These are phyloP conservation scores for Alectoria sarmentosa DNA, from an alignment of 495 filamentous ascomycete genomes.

Conservation along the genomic window DNA sequence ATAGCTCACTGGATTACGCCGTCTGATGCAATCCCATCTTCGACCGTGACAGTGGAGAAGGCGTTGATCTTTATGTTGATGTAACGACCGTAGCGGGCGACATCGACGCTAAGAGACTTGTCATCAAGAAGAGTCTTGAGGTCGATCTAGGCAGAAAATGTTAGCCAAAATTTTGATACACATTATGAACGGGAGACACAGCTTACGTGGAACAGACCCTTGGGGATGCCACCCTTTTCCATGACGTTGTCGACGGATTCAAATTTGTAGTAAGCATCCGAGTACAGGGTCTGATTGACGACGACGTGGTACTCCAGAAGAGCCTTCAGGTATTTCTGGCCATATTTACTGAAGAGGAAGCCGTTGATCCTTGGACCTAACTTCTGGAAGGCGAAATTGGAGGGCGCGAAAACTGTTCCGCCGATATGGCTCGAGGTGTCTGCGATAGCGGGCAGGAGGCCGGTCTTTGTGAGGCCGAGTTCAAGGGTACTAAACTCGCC, in stretches of 20 bases:
- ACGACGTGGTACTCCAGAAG: constrained; percentile 75
- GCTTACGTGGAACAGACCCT: constrained; percentile 33
- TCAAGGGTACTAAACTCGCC: constrained; percentile 67
- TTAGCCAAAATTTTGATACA: background rate
- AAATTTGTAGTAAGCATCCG: constrained; percentile 64
- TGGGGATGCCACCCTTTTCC: constrained; percentile 22
- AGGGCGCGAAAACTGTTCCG: constrained; percentile 67
- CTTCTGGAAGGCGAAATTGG: constrained; percentile 65
- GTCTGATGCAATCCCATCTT: constrained; percentile 63
- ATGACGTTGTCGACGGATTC: constrained; percentile 20
- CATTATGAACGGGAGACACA: background rate
- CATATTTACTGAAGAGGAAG: constrained; percentile 69
- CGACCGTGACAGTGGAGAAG: constrained; percentile 47
- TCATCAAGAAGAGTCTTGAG: constrained; percentile 59
- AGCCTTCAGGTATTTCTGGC: constrained; percentile 61
- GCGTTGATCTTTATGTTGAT: constrained; percentile 67
- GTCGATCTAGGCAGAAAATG: constrained; percentile 47
- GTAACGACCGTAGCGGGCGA: constrained; percentile 54
- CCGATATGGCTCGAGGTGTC: constrained; percentile 41
- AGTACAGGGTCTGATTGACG: constrained; percentile 67
- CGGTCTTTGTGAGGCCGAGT: constrained; percentile 63
- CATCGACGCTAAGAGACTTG: constrained; percentile 55
- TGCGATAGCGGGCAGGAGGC: constrained; percentile 44
- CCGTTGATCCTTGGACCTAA: constrained; percentile 63
- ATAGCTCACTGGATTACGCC: constrained; percentile 82